phyloP scores from a whole-genome alignment of 768 basidiomycete species.

The Leucosporidium scottii region DNA sequence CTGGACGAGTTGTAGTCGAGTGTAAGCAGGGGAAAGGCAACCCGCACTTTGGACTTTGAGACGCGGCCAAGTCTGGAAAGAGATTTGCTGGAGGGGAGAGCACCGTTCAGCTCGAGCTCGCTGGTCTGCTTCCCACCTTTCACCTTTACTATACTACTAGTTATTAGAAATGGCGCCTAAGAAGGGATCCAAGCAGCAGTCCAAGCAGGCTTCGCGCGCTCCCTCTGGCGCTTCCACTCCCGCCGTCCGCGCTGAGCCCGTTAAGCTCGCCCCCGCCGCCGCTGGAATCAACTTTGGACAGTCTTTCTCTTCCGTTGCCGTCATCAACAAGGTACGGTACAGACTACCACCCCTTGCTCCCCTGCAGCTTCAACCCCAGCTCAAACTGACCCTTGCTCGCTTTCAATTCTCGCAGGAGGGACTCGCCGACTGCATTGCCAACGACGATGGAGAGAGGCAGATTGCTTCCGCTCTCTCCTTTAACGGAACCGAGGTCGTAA shows the following conservation, averaged over 20 bases:
- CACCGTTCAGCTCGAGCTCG: no score
- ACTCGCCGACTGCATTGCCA: conserved; percentile 87
- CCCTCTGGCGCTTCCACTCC: conserved; percentile 28
- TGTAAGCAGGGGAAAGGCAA: neutral
- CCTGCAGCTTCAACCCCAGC: neutral
- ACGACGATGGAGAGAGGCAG: conserved; percentile 96
- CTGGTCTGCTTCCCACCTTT: neutral
- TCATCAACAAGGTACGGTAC: conserved; percentile 71
- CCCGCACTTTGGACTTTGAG: neutral
- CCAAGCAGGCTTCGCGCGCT: conserved; percentile 19
- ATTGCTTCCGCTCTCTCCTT: conserved; percentile 91
- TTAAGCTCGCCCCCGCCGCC: conserved; percentile 42
- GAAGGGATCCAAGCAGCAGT: conserved; percentile 18
- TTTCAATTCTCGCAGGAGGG: conserved; percentile 58
- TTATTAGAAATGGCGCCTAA: conserved; percentile 23
- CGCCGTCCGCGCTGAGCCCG: conserved; percentile 12
- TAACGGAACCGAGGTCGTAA: conserved; percentile 29
- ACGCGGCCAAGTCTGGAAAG: neutral
- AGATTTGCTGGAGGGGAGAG: no score
- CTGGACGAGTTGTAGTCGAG: neutral
- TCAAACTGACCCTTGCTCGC: neutral
- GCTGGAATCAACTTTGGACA: conserved; percentile 96
- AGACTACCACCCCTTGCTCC: neutral
- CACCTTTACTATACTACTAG: neutral
- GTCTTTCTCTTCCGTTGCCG: conserved; percentile 87